Evolutionary conservation across 2,329 filamentous ascomycete genomes (phyloP), one percentile per base, ranked within the genome.

Genomic region (Fusarium denticulatum): DNA sequence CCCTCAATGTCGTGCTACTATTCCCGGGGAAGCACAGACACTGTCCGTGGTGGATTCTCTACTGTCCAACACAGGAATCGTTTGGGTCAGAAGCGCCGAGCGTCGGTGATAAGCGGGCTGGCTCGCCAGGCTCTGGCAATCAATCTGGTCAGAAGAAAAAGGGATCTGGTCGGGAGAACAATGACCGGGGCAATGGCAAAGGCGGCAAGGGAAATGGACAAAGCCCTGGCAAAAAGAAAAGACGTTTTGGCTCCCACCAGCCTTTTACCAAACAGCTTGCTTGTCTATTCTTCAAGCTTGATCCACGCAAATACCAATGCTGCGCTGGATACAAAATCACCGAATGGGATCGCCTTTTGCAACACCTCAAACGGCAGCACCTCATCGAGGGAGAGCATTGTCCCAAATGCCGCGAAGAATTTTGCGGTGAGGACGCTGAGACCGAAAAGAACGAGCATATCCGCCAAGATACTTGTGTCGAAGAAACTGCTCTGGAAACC

Each of bases 351-450:
- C 45, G 5, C 22, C 3, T 60, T 1, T 18, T 60, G 3, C 45
- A 60, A 13, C 57, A 60, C 1, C 34, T 60, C 1, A 40, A 22
- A 2, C 7, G 57, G 5, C 5, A 0, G 1, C 57, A 60, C 6
- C 10, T 52, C 2, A 6, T 60, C 3, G 0, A 14, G 1, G 2
- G 13, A 7, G 57, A 60, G 1, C 5, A 60, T 16, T 60, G 57
- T 1, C 26, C 57, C 4, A 32, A 5, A 0, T 60, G 57, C 10
- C 26, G 57, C 2, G 1, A 20, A 3, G 16, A 32, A 1, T 60
- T 53, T 3, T 0, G 1, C 0, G 57, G 57, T 2, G 13, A 30
- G 20, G 0, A 0, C 1, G 34, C 45, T 1, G 57, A 40, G 4
- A 1, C 11, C 1, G 10, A 22, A 7, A 60, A 22, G 1, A 9